Percentiles rank a stretch among this genome's conserved stretches.
These are phyloP conservation scores for Calonectria leucothoes DNA, from an alignment of 2,329 filamentous ascomycete species.

Conservation along the genomic window DNA sequence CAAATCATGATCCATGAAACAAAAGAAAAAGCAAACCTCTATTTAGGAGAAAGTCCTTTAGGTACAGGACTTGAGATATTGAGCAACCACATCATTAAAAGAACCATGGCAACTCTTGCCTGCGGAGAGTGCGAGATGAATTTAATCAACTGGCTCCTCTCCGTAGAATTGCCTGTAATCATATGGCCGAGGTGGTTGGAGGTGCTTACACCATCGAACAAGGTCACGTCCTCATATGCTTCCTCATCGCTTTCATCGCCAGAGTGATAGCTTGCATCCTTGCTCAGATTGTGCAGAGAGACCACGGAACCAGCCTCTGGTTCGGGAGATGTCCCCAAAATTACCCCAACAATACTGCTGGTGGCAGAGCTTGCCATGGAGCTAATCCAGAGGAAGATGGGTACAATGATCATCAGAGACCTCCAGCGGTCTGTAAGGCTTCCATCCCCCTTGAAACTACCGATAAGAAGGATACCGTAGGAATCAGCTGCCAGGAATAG, in stretches of 20 bases:
- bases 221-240: neutral
- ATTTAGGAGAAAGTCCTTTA: neutral
- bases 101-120: neutral
- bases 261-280: neutral
- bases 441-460: slow-evolving; percentile 31
- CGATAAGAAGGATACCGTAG: slow-evolving; percentile 52
- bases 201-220: neutral
- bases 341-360: neutral
- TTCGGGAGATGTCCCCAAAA: neutral
- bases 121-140: neutral
- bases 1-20: no score
- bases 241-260: neutral
- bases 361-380: neutral
- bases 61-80: neutral
- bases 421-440: slow-evolving; percentile 39
- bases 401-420: slow-evolving; percentile 36
- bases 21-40: no score
- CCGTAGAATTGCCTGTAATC: neutral
- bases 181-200: neutral
- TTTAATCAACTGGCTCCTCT: no score
- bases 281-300: neutral
- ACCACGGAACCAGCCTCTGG: neutral
- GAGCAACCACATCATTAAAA: neutral
- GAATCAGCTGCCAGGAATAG: slow-evolving; percentile 71
- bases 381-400: slow-evolving; percentile 34